These are phyloP conservation scores for Excoecaria agallocha DNA, from an alignment of 345 rosid species.

Conservation along the genomic window DNA sequence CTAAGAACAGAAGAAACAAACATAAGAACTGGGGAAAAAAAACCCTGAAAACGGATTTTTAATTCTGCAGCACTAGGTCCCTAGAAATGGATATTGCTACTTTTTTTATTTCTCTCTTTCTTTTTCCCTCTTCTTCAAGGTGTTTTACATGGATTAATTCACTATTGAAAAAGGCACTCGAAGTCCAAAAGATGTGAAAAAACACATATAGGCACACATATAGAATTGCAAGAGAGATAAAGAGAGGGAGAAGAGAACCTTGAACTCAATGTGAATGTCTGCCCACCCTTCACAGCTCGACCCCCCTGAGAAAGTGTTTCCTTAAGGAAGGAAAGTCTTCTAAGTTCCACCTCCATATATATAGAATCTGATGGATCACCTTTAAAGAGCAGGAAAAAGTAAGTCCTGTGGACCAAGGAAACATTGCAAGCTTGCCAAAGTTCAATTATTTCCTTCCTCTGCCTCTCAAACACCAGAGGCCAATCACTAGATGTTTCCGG, in stretches of 20 bases:
- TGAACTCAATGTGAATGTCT: constrained; percentile 55
- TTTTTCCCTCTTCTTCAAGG: not conserved
- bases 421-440: constrained; percentile 88
- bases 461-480: constrained; percentile 63
- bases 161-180: not conserved
- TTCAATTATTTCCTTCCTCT: constrained; percentile 59
- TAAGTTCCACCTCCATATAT: constrained; percentile 87
- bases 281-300: constrained; percentile 55
- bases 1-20: too few species aligned
- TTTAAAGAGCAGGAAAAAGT: constrained; percentile 86
- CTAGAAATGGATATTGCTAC: too few species aligned
- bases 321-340: constrained; percentile 82
- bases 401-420: constrained; percentile 85
- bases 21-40: too few species aligned
- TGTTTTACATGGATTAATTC: not conserved
- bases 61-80: too few species aligned
- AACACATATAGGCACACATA: not conserved
- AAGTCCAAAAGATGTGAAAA: not conserved
- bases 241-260: constrained; percentile 48
- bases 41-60: too few species aligned
- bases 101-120: too few species aligned
- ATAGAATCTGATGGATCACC: constrained; percentile 92
- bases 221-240: not conserved
- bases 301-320: constrained; percentile 67
- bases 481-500: constrained; percentile 46